phyloP scores from a whole-genome alignment of 768 basidiomycete genomes.

The Tulasnella calospora region DNA sequence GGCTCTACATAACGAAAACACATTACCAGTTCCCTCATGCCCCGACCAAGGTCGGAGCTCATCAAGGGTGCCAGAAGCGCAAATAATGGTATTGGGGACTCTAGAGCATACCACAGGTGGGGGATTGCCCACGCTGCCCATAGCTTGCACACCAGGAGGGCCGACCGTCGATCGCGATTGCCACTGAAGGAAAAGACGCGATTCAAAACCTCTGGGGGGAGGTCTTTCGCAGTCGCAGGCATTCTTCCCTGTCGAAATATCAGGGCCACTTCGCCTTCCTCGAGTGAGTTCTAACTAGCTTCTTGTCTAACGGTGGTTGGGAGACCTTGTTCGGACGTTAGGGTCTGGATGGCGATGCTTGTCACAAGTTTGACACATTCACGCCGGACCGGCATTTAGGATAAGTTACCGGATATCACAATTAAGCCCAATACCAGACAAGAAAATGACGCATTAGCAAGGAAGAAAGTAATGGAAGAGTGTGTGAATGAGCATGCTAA shows the following conservation, averaged over 20 bases:
- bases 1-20: not conserved
- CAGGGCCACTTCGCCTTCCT: not conserved
- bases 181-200: not conserved
- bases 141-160: not conserved
- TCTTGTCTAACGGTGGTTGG: not conserved
- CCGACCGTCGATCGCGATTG: not conserved
- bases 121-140: not conserved
- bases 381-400: too few species aligned
- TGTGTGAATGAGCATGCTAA: not conserved
- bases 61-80: not conserved
- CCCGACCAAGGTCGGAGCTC: not conserved
- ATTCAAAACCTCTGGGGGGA: not conserved
- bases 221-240: not conserved
- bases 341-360: too few species aligned
- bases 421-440: not conserved
- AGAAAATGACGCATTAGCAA: not conserved
- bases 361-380: too few species aligned
- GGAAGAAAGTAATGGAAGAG: not conserved
- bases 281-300: not conserved
- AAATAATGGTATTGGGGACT: not conserved
- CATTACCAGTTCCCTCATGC: not conserved
- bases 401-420: not conserved
- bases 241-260: not conserved
- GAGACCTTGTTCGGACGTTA: not conserved
- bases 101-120: not conserved